A percentile compares a stretch with the other conserved stretches of the same genome.
These are phyloP conservation scores for Hura crepitans DNA, from an alignment of 441 rosid species.

Conservation along the genomic window DNA sequence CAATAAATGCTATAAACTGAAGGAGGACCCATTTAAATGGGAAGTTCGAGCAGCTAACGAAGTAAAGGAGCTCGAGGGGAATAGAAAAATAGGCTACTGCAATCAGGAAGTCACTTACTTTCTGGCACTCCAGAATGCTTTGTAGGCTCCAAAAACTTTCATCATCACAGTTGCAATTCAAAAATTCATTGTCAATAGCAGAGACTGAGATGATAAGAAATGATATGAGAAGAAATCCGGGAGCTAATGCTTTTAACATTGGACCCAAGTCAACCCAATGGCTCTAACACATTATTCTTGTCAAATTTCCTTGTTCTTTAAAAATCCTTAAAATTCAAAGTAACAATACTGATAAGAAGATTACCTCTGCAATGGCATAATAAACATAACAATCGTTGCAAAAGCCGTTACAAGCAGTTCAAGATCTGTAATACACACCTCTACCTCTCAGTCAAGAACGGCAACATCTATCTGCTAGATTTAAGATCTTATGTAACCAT, in stretches of 20 bases:
- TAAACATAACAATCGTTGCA: background rate
- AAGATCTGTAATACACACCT: conserved; percentile 21
- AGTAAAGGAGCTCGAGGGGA: conserved; percentile 90
- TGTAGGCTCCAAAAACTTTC: conserved; percentile 76
- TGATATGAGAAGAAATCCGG: conserved; percentile 40
- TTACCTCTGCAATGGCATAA: background rate
- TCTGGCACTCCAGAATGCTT: conserved; percentile 71
- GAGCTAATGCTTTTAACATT: conserved; percentile 49
- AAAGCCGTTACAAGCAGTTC: conserved; percentile 3
- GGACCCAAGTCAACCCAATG: conserved; percentile 28
- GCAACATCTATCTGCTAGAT: conserved; percentile 3
- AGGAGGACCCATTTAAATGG: conserved; percentile 98
- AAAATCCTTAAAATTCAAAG: background rate
- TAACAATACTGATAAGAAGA: background rate
- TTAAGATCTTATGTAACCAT: conserved; percentile 24
- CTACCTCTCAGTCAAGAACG: background rate
- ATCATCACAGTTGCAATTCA: conserved; percentile 77
- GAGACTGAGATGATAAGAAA: conserved; percentile 37
- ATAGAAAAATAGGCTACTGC: conserved; percentile 94
- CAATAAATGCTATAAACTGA: conserved; percentile 95
- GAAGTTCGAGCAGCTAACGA: conserved; percentile 84
- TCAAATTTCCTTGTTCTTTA: background rate
- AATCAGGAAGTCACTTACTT: conserved; percentile 89
- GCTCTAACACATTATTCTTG: conserved; percentile 31
- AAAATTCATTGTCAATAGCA: conserved; percentile 46